Evolutionary conservation across 768 basidiomycete genomes (phyloP).

Genomic region (Auricularia sp.): DNA sequence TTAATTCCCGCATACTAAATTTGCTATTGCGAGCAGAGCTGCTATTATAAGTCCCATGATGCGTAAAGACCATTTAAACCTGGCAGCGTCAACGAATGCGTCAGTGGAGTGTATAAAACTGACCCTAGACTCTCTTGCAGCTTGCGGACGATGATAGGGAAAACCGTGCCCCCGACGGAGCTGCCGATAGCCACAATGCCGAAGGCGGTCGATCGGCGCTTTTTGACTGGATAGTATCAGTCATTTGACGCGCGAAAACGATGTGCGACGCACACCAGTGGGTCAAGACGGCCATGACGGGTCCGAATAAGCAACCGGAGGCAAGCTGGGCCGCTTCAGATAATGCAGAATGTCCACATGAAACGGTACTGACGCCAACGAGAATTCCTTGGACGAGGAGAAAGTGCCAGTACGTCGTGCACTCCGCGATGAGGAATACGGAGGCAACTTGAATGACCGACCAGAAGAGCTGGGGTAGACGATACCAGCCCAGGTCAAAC

Average conservation of each 20-base stretch:
- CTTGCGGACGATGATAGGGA: constrained; percentile 17
- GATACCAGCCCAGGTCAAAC: constrained; percentile 66
- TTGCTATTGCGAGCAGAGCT: constrained; percentile 14
- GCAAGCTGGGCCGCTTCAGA: constrained; percentile 10
- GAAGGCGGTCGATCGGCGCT: constrained; percentile 8
- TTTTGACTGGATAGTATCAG: constrained; percentile 7
- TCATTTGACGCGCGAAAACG: background rate
- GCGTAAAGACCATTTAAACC: constrained; percentile 9
- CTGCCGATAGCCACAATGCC: constrained; percentile 16
- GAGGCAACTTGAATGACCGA: constrained; percentile 42
- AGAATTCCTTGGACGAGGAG: constrained; percentile 64
- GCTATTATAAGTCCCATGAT: constrained; percentile 13
- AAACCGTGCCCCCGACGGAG: constrained; percentile 20
- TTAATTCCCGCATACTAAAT: constrained; percentile 10
- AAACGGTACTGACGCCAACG: constrained; percentile 40
- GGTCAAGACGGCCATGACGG: constrained; percentile 14
- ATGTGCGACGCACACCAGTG: constrained; percentile 17
- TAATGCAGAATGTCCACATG: background rate
- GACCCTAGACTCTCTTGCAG: constrained; percentile 8
- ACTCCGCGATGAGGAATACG: constrained; percentile 62
- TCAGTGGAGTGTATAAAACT: background rate
- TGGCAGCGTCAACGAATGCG: background rate
- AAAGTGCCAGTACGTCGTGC: constrained; percentile 69
- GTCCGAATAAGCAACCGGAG: constrained; percentile 18
- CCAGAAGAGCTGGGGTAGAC: constrained; percentile 35